Evolutionary conservation across 306 rosid genomes (phyloP).

Genomic region (Trifolium repens): DNA sequence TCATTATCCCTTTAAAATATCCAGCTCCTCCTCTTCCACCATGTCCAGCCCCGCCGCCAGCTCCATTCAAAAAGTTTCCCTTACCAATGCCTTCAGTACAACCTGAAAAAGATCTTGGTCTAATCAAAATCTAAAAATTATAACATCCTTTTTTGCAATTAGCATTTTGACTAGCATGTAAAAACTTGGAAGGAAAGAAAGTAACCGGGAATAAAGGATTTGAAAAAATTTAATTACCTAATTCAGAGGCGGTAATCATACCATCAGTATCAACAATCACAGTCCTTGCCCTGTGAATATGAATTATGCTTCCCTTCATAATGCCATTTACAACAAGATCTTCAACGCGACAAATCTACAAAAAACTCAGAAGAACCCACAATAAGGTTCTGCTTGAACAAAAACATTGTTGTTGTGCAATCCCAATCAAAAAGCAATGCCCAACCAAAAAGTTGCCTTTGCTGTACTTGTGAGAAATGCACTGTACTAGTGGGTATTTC

Average conservation of each 20-base stretch:
- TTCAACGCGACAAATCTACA: conserved; percentile 96
- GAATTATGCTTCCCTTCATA: conserved; percentile 91
- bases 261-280: conserved; percentile 75
- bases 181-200: conserved; percentile 41
- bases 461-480: conserved; percentile 7
- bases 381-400: conserved; percentile 28
- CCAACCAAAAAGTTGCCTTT: conserved; percentile 6
- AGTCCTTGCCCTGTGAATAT: conserved; percentile 97
- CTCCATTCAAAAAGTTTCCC: conserved; percentile 94
- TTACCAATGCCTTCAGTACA: conserved; percentile 93
- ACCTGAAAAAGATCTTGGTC: conserved; percentile 62
- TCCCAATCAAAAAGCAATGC: conserved; percentile 24
- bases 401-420: conserved; percentile 20
- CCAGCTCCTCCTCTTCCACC: conserved; percentile 99
- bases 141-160: conserved; percentile 11
- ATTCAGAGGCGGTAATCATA: conserved; percentile 73
- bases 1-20: conserved; percentile 74
- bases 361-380: conserved; percentile 46
- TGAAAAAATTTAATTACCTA: conserved; percentile 59
- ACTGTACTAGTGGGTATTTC: not conserved
- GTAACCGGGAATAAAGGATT: conserved; percentile 3
- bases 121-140: conserved; percentile 47
- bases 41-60: conserved; percentile 99
- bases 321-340: conserved; percentile 89
- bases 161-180: conserved; percentile 22